Evolutionary conservation across 495 filamentous ascomycete genomes (phyloP), one percentile per base, ranked within the genome.

Genomic region (Talaromyces borbonicus): DNA sequence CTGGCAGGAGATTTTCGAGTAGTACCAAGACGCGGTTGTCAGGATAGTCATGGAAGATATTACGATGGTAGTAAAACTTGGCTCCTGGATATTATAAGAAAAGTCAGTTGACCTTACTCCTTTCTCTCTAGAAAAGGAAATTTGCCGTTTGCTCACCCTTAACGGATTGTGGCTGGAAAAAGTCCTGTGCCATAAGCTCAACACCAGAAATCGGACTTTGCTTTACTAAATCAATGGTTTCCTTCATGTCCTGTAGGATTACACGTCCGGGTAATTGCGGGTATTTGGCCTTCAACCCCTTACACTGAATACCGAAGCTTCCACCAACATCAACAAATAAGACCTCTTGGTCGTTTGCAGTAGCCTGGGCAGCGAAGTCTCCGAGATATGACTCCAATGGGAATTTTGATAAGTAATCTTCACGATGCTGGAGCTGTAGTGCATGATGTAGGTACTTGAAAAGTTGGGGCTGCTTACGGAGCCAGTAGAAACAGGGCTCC

Each of bases 181-280:
- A 58, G 25, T 60, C 53, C 31, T 61, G 39, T 16, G 49, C 27
- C 55, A 56, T 51, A 16, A 43, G 19, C 37, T 61, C 57, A 1
- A 54, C 54, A 8, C 43, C 33, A n/a, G n/a, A n/a, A n/a, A n/a
- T n/a, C 12, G 44, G 31, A 36, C 14, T 11, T 12, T 5, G 22
- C 14, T 29, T 12, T n/a, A 57, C 53, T 12, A 61, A 50, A 3
- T 46, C 56, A 0, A 69, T 47, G 1, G 67, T 61, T 7, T 52
- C 51, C 0, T 63, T 61, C 3, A 70, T 48, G 50, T 74, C 71
- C 44, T 74, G 62, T 5, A 75, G 44, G 18, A 73, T 50, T 19
- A 71, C 26, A 0, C 57, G 53, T 0, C 70, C 71, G 0, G 56
- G 52, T 2, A 56, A 36, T 20, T 59, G 14, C 7, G 65, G 56